Evolutionary conservation across 108 stramenopile species (phyloP).

Genomic region (Nitzschia sp.): DNA sequence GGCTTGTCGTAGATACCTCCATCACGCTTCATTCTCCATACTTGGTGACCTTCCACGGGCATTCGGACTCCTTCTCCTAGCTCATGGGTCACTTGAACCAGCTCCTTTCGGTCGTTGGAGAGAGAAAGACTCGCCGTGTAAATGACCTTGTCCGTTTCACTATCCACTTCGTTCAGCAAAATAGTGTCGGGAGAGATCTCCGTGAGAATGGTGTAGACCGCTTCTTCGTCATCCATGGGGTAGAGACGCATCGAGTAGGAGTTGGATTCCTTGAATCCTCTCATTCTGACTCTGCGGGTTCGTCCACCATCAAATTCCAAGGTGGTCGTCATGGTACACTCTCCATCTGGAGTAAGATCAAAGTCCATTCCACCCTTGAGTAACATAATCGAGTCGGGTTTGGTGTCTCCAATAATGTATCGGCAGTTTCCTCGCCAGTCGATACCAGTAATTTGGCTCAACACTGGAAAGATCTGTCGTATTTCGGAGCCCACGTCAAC

Average conservation of each 20-base stretch:
- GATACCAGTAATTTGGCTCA: constrained; percentile 25
- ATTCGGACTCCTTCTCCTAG: constrained; percentile 6
- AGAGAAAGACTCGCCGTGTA: constrained; percentile 33
- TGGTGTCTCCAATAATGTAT: constrained; percentile 21
- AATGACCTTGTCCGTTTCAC: constrained; percentile 20
- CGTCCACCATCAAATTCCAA: constrained; percentile 22
- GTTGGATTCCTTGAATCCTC: not conserved
- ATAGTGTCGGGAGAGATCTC: constrained; percentile 36
- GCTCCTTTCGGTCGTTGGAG: constrained; percentile 8
- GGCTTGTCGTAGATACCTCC: not conserved
- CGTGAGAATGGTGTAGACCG: constrained; percentile 24
- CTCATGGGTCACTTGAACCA: constrained; percentile 33
- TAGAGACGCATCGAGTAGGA: constrained; percentile 16
- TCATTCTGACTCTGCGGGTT: constrained; percentile 17
- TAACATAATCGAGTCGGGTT: constrained; percentile 15
- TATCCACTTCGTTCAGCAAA: constrained; percentile 31
- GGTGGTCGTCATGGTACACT: constrained; percentile 12
- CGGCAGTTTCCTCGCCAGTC: constrained; percentile 29
- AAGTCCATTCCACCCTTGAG: constrained; percentile 25
- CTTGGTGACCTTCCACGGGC: constrained; percentile 24
- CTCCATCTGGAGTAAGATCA: constrained; percentile 11
- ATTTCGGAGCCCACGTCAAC: not conserved
- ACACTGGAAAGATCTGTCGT: constrained; percentile 19
- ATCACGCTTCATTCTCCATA: constrained; percentile 16
- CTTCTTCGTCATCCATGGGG: not conserved